These are phyloP conservation scores for Pseudonitzschia multistriata DNA, from an alignment of 108 stramenopile species.

Conservation along the genomic window DNA sequence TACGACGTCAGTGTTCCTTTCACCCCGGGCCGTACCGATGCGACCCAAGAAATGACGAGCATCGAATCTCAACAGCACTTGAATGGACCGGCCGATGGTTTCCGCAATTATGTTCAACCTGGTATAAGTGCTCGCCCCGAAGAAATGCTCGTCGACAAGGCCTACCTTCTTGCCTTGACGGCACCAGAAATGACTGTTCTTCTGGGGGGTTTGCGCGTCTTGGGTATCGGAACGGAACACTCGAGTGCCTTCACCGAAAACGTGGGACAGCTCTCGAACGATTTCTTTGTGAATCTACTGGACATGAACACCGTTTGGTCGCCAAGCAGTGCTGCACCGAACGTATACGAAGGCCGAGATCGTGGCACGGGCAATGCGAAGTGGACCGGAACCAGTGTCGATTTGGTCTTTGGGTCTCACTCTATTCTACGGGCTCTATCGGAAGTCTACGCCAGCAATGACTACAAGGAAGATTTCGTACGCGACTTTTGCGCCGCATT, in stretches of 20 bases:
- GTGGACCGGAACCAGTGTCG: conserved; percentile 57
- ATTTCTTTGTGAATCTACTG: conserved; percentile 64
- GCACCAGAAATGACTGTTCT: conserved; percentile 70
- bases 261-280: conserved; percentile 51
- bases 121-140: conserved; percentile 27
- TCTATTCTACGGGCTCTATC: conserved; percentile 63
- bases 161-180: conserved; percentile 52
- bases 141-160: conserved; percentile 58
- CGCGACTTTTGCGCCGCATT: conserved; percentile 59
- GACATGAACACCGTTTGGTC: conserved; percentile 54
- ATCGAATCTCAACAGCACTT: conserved; percentile 48
- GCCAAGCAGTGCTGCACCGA: conserved; percentile 34
- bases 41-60: conserved; percentile 58
- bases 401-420: conserved; percentile 68
- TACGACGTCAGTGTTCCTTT: conserved; percentile 53
- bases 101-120: conserved; percentile 57
- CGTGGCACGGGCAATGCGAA: conserved; percentile 28
- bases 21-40: conserved; percentile 68
- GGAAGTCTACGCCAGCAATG: conserved; percentile 52
- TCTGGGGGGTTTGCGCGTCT: conserved; percentile 60
- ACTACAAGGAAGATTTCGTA: conserved; percentile 51
- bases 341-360: conserved; percentile 45
- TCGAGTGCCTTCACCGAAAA: conserved; percentile 45
- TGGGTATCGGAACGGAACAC: conserved; percentile 39
- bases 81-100: conserved; percentile 58